A percentile compares a stretch with the other conserved stretches of the same genome.
These are phyloP conservation scores for Leishmania arabica DNA, from an alignment of 208 protist species.

Conservation along the genomic window DNA sequence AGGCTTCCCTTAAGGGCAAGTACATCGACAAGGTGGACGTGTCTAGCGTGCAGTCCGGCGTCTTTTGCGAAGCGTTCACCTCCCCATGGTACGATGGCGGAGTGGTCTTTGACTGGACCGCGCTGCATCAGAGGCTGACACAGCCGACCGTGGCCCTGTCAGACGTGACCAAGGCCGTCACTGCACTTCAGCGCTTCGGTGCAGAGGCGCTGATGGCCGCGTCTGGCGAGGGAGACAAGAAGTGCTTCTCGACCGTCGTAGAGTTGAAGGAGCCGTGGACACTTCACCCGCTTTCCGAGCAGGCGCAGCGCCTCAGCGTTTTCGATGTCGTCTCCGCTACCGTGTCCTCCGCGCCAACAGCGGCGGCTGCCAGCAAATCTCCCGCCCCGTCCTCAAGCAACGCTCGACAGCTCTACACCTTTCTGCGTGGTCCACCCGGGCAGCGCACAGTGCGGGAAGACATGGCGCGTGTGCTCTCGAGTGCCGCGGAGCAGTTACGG, in stretches of 20 bases:
- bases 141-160: neutral
- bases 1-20: conserved; percentile 16
- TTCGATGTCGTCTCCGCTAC: conserved; percentile 29
- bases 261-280: conserved; percentile 54
- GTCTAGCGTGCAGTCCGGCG: conserved; percentile 23
- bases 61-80: conserved; percentile 39
- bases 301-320: conserved; percentile 49
- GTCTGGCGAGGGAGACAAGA: neutral
- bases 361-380: neutral
- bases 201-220: neutral
- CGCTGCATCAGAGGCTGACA: conserved; percentile 49
- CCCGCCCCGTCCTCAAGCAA: neutral
- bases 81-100: conserved; percentile 73
- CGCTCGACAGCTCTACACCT: conserved; percentile 37
- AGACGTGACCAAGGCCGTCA: neutral
- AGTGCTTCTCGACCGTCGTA: conserved; percentile 41
- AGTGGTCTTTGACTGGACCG: conserved; percentile 65
- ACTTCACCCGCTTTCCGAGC: conserved; percentile 51
- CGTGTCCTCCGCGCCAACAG: conserved; percentile 2
- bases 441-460: conserved; percentile 50
- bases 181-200: conserved; percentile 7
- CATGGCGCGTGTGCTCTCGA: conserved; percentile 39
- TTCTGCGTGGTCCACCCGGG: conserved; percentile 53
- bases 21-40: conserved; percentile 29
- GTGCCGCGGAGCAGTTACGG: conserved; percentile 41